phyloP scores from a whole-genome alignment of 768 basidiomycete genomes.

The Termitomyces sp. region DNA sequence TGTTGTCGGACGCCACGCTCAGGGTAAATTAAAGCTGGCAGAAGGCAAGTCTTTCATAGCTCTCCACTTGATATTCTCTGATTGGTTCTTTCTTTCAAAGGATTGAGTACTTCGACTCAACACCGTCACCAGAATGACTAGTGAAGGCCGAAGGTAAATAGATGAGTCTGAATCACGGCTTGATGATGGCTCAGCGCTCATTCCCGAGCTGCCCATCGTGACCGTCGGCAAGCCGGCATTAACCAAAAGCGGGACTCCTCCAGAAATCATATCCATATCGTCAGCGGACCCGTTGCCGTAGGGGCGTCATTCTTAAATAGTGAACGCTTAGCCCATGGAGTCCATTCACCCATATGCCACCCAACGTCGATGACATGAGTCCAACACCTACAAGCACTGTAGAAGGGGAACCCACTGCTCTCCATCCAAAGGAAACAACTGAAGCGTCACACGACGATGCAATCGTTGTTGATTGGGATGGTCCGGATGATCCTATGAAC shows the following conservation, averaged over 20 bases:
- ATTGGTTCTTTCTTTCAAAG: too few relatives aligned
- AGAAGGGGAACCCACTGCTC: neutral
- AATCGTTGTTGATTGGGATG: conserved; percentile 60
- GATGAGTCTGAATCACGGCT: too few relatives aligned
- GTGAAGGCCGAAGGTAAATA: too few relatives aligned
- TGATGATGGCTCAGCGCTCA: too few relatives aligned
- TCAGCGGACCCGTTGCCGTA: neutral
- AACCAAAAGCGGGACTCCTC: neutral
- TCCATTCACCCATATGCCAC: neutral
- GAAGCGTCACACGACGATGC: neutral
- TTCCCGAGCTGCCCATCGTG: neutral
- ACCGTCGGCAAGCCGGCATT: neutral
- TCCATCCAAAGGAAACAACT: neutral
- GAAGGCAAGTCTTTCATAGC: too few relatives aligned
- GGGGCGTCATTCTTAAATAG: neutral
- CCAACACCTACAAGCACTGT: neutral
- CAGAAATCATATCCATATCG: neutral
- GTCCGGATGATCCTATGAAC: conserved; percentile 53
- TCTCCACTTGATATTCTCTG: too few relatives aligned
- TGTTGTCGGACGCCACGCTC: too few relatives aligned
- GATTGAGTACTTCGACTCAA: too few relatives aligned
- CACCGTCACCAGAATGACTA: too few relatives aligned
- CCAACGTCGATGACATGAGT: conserved; percentile 1
- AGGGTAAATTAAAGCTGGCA: too few relatives aligned
- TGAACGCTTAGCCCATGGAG: neutral